phyloP scores from a whole-genome alignment of 257 asterid species.

The Solanum megistacrolobum region DNA sequence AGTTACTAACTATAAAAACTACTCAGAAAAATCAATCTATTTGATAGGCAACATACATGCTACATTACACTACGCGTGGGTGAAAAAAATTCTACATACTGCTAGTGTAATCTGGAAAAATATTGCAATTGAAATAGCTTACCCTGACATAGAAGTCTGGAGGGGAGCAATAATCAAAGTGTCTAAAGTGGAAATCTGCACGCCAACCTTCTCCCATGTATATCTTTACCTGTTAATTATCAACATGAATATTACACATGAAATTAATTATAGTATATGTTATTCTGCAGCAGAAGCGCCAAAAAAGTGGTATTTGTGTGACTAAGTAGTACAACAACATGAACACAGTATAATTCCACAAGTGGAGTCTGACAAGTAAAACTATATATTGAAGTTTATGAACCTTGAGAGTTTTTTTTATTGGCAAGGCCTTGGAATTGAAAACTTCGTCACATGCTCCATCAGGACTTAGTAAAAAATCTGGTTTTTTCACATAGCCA shows the following conservation, averaged over 20 bases:
- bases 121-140: background rate
- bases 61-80: background rate
- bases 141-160: slow-evolving; percentile 8
- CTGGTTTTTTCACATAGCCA: slow-evolving; percentile 21
- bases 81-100: background rate
- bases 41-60: background rate
- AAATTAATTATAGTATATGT: background rate
- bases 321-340: background rate
- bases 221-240: slow-evolving; percentile 1
- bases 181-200: slow-evolving; percentile 8
- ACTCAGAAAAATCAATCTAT: background rate
- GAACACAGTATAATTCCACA: accelerated
- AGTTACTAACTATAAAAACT: background rate
- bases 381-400: background rate
- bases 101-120: background rate
- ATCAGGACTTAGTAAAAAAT: background rate
- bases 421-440: background rate
- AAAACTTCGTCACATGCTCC: background rate
- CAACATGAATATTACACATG: background rate
- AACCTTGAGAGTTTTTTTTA: slow-evolving; percentile 8
- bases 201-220: slow-evolving; percentile 19
- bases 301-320: background rate
- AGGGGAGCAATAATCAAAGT: slow-evolving; percentile 11
- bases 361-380: background rate
- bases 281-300: background rate